phyloP scores from a whole-genome alignment of 331 rosid genomes.

The Arachis monticola region DNA sequence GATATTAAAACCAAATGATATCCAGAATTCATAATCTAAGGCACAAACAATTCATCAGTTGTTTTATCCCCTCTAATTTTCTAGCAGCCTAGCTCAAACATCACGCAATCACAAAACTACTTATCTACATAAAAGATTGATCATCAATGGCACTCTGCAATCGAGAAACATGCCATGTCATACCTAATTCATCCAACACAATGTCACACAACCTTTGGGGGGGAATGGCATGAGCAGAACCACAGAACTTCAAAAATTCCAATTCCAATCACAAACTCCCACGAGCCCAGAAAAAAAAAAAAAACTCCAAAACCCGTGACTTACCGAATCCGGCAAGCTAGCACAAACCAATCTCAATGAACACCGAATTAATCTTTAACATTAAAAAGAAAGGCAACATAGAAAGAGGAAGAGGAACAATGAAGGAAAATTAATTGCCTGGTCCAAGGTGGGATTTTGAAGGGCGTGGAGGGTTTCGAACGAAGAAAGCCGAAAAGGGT shows the following conservation, averaged over 20 bases:
- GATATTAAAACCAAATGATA: slow-evolving; percentile 19
- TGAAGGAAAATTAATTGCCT: background rate
- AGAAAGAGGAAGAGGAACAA: slow-evolving; percentile 1
- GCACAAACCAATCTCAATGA: slow-evolving; percentile 33
- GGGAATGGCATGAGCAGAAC: slow-evolving; percentile 21
- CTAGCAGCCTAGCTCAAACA: slow-evolving; percentile 9
- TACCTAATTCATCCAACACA: slow-evolving; percentile 6
- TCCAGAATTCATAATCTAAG: background rate
- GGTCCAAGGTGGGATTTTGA: background rate
- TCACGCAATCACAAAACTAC: slow-evolving; percentile 27
- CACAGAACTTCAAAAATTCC: slow-evolving; percentile 9
- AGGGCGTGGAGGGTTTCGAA: background rate
- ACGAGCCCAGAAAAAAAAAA: too few species aligned
- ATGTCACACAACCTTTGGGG: slow-evolving; percentile 11
- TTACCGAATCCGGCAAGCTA: slow-evolving; percentile 25
- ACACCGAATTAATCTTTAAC: background rate
- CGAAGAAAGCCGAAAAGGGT: background rate
- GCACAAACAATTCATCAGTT: slow-evolving; percentile 17
- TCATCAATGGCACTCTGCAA: background rate
- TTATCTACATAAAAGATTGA: background rate
- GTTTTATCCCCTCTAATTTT: background rate
- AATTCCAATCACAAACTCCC: background rate
- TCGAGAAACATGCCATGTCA: background rate
- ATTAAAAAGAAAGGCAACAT: too few species aligned
- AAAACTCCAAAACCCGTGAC: slow-evolving; percentile 11